Base-by-base conservation (phyloP, 176 grass and related monocot species). In the Avena sativa region DNA sequence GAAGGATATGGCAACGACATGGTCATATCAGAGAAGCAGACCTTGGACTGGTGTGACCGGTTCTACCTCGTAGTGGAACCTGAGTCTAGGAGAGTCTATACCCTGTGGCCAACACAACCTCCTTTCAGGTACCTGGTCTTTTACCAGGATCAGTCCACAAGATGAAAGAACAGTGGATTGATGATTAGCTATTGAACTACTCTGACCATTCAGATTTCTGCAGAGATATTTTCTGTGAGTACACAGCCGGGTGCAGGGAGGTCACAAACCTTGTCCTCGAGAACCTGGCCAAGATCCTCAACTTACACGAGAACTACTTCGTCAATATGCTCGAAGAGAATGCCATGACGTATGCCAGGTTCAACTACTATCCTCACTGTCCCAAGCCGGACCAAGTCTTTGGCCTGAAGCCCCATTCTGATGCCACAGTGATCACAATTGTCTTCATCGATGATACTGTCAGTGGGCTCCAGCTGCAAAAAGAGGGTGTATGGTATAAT, bases 1-100 rank as follows among this genome's bases (percentile, higher is more conserved):
- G 92, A 94, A 91, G 92, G 92, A 38, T 91, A 94, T 51, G 89
- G 86, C 50, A 85, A 87, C 3, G 92, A 94, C 67, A 77, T 48
- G 36, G 83, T 94, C 20, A 5, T 60, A 26, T 68, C 51, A 10
- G 83, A 91, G 43, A 81, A 82, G 3, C 87, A 94, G 81, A 89
- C 53, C 56, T 38, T 94, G n/a, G 89, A 94, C 52, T 94, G 92
- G 89, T 30, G 20, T 36, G 89, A 94, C 81, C 67, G 92, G 43
- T 44, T 94, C 3, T 91, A 89, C 75, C 80, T 89, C 12, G 6
- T 73, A 20, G 92, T 87, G 17, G 86, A 94, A 66, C 86, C 89
- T 0, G 92, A 94, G 49, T 53, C 25, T 9, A 8, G 49, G 25
- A 76, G 74, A 76, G 19, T 34, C 74, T 76, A 76, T 55, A 55